These are phyloP conservation scores for Lecanicillium sp. DNA, from an alignment of 2,329 filamentous ascomycete species.

Conservation along the genomic window DNA sequence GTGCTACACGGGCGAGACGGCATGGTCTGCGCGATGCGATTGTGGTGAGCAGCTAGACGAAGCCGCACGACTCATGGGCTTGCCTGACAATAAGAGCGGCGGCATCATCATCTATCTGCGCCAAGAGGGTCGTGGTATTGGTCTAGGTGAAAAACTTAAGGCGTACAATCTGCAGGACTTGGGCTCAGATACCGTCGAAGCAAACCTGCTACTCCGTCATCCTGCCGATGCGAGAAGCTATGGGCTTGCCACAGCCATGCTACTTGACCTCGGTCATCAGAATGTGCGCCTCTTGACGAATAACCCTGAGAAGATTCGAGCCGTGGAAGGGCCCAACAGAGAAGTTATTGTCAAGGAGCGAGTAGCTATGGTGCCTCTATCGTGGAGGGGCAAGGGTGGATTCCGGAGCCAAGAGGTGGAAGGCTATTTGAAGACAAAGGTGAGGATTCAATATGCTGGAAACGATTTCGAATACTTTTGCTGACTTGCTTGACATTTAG, in stretches of 20 bases:
- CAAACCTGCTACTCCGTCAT: constrained; percentile 82
- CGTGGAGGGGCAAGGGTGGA: constrained; percentile 80
- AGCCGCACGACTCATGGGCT: constrained; percentile 85
- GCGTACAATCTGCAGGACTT: constrained; percentile 97
- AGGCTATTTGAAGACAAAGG: constrained; percentile 92
- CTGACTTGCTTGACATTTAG: too few species aligned
- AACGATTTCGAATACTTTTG: too few species aligned
- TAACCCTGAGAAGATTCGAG: constrained; percentile 93
- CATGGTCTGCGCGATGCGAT: constrained; percentile 95
- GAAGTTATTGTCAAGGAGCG: constrained; percentile 84
- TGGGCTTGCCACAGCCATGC: constrained; percentile 90
- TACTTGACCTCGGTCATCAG: constrained; percentile 72
- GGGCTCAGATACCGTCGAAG: constrained; percentile 95
- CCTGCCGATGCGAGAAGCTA: constrained; percentile 93
- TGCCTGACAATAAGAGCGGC: constrained; percentile 55
- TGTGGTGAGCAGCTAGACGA: constrained; percentile 97
- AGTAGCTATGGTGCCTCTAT: constrained; percentile 90
- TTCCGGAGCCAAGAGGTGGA: constrained; percentile 85
- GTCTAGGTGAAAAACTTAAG: constrained; percentile 90
- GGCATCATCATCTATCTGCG: constrained; percentile 94
- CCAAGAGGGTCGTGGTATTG: constrained; percentile 93
- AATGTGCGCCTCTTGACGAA: constrained; percentile 86
- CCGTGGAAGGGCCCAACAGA: constrained; percentile 83
- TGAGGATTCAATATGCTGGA: too few species aligned
- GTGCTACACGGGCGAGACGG: constrained; percentile 97